A percentile compares a stretch with the other conserved stretches of the same genome.
These are phyloP conservation scores for Verticillium isaacii DNA, from an alignment of 2,329 filamentous ascomycete species.

Conservation along the genomic window DNA sequence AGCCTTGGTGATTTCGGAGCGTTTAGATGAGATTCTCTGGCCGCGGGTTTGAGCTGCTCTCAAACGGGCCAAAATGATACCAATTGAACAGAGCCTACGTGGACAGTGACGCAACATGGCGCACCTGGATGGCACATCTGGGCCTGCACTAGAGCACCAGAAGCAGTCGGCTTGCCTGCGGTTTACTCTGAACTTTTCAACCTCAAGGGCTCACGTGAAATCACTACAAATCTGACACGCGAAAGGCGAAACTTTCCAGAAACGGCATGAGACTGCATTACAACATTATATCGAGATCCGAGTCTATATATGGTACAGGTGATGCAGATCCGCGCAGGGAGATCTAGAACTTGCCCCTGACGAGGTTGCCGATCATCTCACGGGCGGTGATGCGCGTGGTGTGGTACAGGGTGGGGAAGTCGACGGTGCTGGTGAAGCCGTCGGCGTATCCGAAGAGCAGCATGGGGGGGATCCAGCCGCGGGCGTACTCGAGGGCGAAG, in stretches of 20 bases:
- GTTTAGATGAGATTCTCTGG: not conserved
- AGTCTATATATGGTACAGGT: not conserved
- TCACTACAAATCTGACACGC: too few relatives aligned
- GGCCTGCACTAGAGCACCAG: too few relatives aligned
- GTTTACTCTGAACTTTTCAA: too few relatives aligned
- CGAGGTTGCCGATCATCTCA: conserved; percentile 71
- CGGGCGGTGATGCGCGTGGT: conserved; percentile 70
- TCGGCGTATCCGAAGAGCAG: conserved; percentile 86
- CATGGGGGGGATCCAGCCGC: conserved; percentile 92
- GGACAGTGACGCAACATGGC: too few relatives aligned
- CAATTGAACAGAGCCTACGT: not conserved
- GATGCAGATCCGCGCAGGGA: not conserved
- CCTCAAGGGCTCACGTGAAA: too few relatives aligned
- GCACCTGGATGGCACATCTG: too few relatives aligned
- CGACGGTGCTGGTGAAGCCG: conserved; percentile 72
- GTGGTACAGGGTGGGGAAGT: conserved; percentile 78
- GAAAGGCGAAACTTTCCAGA: not conserved
- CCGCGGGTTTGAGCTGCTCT: not conserved
- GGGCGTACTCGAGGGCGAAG: conserved; percentile 79
- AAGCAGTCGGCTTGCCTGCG: too few relatives aligned
- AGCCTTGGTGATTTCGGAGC: not conserved
- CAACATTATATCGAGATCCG: not conserved
- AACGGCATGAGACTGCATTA: not conserved
- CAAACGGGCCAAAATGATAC: not conserved
- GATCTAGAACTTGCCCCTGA: conserved; percentile 63